Evolutionary conservation across 2,329 filamentous ascomycete species (phyloP), one percentile per base, ranked within the genome.

Genomic region (Hypoxylon sp.): DNA sequence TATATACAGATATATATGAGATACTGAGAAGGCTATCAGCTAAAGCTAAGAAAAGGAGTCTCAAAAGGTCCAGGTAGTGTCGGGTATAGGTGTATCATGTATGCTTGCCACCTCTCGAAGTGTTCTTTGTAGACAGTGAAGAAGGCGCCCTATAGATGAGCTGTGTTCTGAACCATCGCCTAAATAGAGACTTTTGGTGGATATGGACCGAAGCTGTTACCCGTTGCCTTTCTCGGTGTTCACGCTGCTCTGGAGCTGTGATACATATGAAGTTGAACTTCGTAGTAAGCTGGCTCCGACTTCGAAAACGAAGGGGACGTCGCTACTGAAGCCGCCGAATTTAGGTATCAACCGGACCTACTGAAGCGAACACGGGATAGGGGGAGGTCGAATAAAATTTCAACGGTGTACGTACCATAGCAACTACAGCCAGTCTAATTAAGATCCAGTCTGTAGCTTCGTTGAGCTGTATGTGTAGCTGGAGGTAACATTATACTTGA

Each of bases 341-440:
- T 11, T 12, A 11, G 25, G 9, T 29, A 39, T 48, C 21, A 39
- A 39, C 29, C 23, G 30, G 19, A 7, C 54, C 12, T 47, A 27
- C 29, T 27, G 5, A 14, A 29, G 23, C 23, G 37, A 11, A 2
- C 3, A 41, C 4, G 51, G 25, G 8, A 43, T 34, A 19, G 12
- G 25, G n/a, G 23, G 6, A 43, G 23, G 2, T 4, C 30, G n/a
- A 19, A 27, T 2, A 41, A 21, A 29, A n/a, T 7, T 43, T 54
- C 23, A 43, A 43, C n/a, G 23, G n/a, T 32, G 7, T 55, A 55
- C 39, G 8, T 46, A 55, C 52, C 23, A 45, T 8, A 25, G 16
- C n/a, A 46, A 32, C 12, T 11, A 14, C 5, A 23, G 27, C 25
- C 16, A 16, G n/a, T 45, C 21, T 16, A 29, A 27, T n/a, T 4